Base-by-base conservation (phyloP, 495 filamentous ascomycete species). In the Aspergillus sparsus region DNA sequence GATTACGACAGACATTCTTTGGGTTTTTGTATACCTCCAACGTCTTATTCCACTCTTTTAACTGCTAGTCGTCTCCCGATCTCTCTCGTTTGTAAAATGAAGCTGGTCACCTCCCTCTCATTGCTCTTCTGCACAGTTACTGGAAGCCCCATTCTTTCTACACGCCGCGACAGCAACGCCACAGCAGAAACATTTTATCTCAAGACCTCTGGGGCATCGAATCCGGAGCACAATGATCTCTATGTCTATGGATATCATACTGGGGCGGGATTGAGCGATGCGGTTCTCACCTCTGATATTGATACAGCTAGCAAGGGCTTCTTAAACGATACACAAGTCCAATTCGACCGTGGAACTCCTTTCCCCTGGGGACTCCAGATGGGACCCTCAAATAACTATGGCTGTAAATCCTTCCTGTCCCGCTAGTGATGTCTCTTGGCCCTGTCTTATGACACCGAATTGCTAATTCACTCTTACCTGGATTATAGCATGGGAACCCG, bases 211-310 rank as follows among this genome's bases (percentile, higher is more conserved):
- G 72, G 66, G 13, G 66, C 76, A 21, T 49, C 39, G 9, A 70
- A 71, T 56, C 34, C 66, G 1, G 56, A 70, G 0, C 69, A 75
- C 62, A 77, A 79, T 62, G 58, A 75, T 53, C 78, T 82, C 52
- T 82, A 76, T 44, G 69, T 80, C 47, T 68, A 71, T n/a, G 62
- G 70, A 61, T 82, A 81, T 58, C 79, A 82, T 70, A 80, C 77
- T 7, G 80, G 79, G 31, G 77, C 79, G 9, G 80, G 76, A 10
- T 52, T 76, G 15, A 76, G 72, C 46, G 80, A 82, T 62, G 74
- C 74, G 41, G 74, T 79, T 2, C 70, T 84, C 34, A 63, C 62
- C 10, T 35, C 62, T 1, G 66, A 71, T 37, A 53, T 33, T 0
- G 55, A 49, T n/a, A 66, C 52, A 0, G 78, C 76, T 31, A 64